These are phyloP conservation scores for Geosiphon pyriformis DNA, from an alignment of 192 early-diverging fungal species.

Conservation along the genomic window DNA sequence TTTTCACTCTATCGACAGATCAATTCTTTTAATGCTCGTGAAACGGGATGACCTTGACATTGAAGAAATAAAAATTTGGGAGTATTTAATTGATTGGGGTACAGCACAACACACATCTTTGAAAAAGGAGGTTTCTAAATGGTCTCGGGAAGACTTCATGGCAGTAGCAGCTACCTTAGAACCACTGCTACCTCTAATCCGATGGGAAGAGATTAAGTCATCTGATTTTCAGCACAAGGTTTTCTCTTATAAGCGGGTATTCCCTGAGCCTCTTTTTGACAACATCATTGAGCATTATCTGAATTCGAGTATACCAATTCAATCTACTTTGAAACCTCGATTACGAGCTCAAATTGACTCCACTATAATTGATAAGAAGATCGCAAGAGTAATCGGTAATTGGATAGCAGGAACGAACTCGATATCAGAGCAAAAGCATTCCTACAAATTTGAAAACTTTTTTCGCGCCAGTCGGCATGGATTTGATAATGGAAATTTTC, in stretches of 20 bases:
- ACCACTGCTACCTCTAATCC: constrained; percentile 13
- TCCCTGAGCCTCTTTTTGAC: too few relatives aligned
- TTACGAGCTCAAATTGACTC: not conserved
- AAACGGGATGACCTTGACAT: too few relatives aligned
- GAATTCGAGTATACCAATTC: not conserved
- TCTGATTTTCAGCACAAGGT: constrained; percentile 6
- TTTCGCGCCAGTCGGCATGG: constrained; percentile 15
- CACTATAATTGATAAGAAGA: not conserved
- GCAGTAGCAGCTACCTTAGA: too few relatives aligned
- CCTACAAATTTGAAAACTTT: constrained; percentile 18
- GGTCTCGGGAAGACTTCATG: too few relatives aligned
- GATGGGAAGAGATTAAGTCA: not conserved
- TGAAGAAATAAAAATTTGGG: too few relatives aligned
- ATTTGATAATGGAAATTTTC: not conserved
- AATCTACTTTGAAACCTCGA: not conserved
- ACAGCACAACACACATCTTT: too few relatives aligned
- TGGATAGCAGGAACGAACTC: constrained; percentile 3
- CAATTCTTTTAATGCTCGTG: too few relatives aligned
- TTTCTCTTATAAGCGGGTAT: constrained; percentile 5
- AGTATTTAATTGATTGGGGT: too few relatives aligned
- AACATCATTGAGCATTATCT: constrained; percentile 8
- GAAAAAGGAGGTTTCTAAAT: too few relatives aligned
- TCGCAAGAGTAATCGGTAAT: not conserved
- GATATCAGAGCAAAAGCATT: constrained; percentile 6
- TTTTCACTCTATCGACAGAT: too few relatives aligned